Conservation (phyloP, 768 basidiomycete species). For the Leccinum variicolor region DNA sequence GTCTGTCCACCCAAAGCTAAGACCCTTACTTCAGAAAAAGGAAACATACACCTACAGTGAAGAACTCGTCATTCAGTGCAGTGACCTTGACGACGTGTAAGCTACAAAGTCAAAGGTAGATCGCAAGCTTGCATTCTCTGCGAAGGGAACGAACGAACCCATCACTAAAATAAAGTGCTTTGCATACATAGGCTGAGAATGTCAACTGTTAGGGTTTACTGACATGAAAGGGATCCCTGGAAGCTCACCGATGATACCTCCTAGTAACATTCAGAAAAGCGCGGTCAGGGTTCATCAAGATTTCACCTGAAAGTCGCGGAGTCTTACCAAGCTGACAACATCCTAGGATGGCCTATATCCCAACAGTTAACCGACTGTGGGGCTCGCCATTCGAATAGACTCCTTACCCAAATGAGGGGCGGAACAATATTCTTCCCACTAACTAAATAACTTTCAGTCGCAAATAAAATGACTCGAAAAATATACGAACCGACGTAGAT, state of each 20-base stretch:
- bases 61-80: neutral
- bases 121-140: too few species aligned
- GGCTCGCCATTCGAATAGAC: neutral
- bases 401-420: constrained; percentile 4
- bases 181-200: constrained; percentile 3
- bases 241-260: neutral
- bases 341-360: neutral
- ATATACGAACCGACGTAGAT: constrained; percentile 10
- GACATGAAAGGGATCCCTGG: neutral
- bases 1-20: neutral
- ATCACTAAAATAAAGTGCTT: neutral
- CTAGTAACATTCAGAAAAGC: neutral
- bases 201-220: neutral
- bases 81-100: neutral
- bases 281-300: neutral
- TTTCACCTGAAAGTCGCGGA: too few species aligned
- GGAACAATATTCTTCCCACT: neutral
- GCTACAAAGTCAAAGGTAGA: neutral
- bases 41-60: neutral
- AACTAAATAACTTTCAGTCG: neutral
- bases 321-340: constrained; percentile 5
- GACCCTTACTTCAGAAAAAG: neutral
- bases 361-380: neutral
- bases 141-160: constrained; percentile 2
- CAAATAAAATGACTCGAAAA: neutral